Base-by-base conservation (phyloP, 345 rosid species). In the Eucalyptus camaldulensis region DNA sequence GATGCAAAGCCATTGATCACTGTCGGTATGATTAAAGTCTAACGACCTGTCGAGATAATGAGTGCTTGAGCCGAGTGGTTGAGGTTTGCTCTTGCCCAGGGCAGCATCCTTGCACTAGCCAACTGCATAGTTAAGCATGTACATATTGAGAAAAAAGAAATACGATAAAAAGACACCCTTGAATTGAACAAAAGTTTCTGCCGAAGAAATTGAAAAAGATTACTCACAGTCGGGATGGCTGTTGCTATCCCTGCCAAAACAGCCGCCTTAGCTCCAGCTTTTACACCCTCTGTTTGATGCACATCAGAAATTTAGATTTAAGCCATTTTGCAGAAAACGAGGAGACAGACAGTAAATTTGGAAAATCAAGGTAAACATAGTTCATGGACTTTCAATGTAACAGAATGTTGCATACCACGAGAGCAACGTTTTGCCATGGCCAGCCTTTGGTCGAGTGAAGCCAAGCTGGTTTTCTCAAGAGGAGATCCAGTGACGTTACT, bases 31-130 rank as follows among this genome's bases (percentile, higher is more conserved):
- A 83, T 14, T 29, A 33, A 29, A 62, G 17, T 85, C 13, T 5
- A 33, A 29, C 10, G 22, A 94, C 96, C 96, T 90, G 96, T 92
- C 85, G 98, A 96, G 87, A 97, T 88, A 76, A 97, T 96, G 88
- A 97, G 99, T 90, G 99, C 99, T 91, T 97, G 99, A 89, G 98
- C 99, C 31, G 99, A 94, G 93, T 90, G 96, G 90, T 96, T 96
- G 65, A 97, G 98, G 91, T 97, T 93, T 80, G 96, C 96, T 87
- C 94, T 96, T 7, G 99, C 99, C 99, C 99, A 95, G 1, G 99
- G 99, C 90, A 94, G 90, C 94, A 93, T 93, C 90, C 96, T 93
- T 40, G 87, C 98, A 91, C 95, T 94, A 8, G 94, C 99, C 93
- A 97, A 88, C 99, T 92, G 91, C 83, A 72, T 19, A 19, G 27